Percentiles rank a stretch among this genome's conserved stretches.
These are phyloP conservation scores for Amanita rubescens DNA, from an alignment of 768 basidiomycete genomes.

Conservation along the genomic window DNA sequence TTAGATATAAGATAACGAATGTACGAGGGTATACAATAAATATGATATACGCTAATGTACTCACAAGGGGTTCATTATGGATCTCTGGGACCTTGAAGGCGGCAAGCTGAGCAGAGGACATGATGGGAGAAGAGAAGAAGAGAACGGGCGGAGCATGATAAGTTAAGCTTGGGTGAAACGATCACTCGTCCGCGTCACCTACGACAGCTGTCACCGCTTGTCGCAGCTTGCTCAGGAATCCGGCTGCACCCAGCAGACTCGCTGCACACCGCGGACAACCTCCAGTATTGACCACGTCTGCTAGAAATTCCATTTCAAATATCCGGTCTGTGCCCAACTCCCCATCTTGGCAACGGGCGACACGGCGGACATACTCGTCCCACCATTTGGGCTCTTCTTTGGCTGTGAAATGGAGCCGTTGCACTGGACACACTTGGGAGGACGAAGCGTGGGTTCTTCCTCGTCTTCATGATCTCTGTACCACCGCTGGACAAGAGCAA, in stretches of 20 bases:
- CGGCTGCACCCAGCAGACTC: conserved; percentile 57
- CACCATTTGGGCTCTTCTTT: conserved; percentile 62
- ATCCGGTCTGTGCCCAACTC: conserved; percentile 34
- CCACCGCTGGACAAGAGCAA: conserved; percentile 23
- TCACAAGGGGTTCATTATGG: conserved; percentile 92
- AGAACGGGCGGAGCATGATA: not conserved
- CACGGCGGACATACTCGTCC: conserved; percentile 49
- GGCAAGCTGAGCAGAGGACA: conserved; percentile 73
- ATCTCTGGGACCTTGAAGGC: conserved; percentile 78
- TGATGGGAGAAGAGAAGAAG: conserved; percentile 22
- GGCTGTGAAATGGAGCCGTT: conserved; percentile 41
- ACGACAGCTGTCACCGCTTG: conserved; percentile 39
- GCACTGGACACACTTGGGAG: conserved; percentile 60
- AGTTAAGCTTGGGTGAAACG: not conserved
- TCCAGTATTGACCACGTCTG: conserved; percentile 37
- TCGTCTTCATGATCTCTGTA: not conserved
- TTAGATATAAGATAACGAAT: not conserved
- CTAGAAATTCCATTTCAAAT: conserved; percentile 55
- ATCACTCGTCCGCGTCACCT: not conserved
- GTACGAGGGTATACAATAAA: not conserved
- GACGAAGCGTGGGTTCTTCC: conserved; percentile 3
- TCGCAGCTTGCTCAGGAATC: conserved; percentile 48
- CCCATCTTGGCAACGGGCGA: conserved; percentile 40
- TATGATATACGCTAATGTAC: conserved; percentile 11
- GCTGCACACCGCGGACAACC: conserved; percentile 60